These are phyloP conservation scores for Colletotrichum limetticola DNA, from an alignment of 2,329 filamentous ascomycete species.

Conservation along the genomic window DNA sequence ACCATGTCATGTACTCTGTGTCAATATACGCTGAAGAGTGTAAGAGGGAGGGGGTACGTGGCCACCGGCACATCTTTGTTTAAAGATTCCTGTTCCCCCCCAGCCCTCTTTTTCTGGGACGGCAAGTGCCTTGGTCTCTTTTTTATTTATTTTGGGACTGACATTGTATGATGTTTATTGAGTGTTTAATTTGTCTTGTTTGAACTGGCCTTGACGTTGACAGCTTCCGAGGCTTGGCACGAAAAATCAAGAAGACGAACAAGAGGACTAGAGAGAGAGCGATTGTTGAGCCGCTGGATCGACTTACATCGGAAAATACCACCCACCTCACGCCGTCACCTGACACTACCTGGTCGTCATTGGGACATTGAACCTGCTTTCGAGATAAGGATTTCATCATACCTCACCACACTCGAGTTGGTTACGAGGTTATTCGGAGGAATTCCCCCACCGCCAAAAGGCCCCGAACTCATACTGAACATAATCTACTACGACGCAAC, in stretches of 20 bases:
- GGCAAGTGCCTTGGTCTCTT: not conserved
- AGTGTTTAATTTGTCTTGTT: constrained; percentile 32
- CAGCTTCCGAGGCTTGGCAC: constrained; percentile 14
- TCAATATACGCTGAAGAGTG: not conserved
- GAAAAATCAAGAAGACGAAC: not conserved
- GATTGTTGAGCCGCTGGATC: constrained; percentile 32
- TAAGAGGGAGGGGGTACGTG: not conserved
- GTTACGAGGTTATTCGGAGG: not conserved
- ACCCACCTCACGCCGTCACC: not conserved
- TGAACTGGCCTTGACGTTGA: constrained; percentile 27
- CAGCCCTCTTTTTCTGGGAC: constrained; percentile 2
- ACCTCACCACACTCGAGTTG: not conserved
- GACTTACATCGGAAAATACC: constrained; percentile 22
- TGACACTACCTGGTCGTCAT: not conserved
- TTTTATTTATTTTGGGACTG: constrained; percentile 16
- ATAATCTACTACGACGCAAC: not conserved
- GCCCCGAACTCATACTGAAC: not conserved
- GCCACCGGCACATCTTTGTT: constrained; percentile 8
- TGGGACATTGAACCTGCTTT: not conserved
- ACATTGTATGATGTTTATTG: constrained; percentile 24
- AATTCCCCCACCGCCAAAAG: not conserved
- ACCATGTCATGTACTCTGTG: not conserved
- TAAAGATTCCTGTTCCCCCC: constrained; percentile 16
- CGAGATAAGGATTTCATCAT: not conserved
- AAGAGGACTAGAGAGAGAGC: not conserved